A percentile compares a stretch with the other conserved stretches of the same genome.
phyloP scores from a whole-genome alignment of 495 filamentous ascomycete genomes.

The Rhizodiscina lignyota region DNA sequence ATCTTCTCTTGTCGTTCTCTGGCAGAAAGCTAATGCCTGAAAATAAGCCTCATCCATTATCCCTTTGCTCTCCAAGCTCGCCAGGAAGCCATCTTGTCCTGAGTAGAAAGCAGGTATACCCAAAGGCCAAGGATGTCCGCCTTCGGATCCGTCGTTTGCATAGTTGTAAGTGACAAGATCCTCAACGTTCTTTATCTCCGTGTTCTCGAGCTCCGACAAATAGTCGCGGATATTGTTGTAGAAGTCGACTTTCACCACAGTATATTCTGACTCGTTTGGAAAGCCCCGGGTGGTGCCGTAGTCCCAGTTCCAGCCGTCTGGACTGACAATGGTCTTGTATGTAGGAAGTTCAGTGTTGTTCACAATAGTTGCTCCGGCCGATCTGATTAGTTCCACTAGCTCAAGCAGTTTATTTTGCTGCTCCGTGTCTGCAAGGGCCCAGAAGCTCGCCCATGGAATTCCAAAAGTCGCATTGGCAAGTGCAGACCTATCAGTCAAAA shows the following conservation, averaged over 20 bases:
- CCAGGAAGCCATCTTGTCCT: slow-evolving; percentile 54
- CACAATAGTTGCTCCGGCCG: slow-evolving; percentile 49
- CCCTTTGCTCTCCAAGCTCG: slow-evolving; percentile 39
- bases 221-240: slow-evolving; percentile 58
- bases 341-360: slow-evolving; percentile 53
- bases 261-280: slow-evolving; percentile 55
- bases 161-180: slow-evolving; percentile 52
- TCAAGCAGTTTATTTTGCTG: slow-evolving; percentile 35
- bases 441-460: slow-evolving; percentile 53
- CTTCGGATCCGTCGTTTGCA: slow-evolving; percentile 49
- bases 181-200: slow-evolving; percentile 42
- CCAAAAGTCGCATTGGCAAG: slow-evolving; percentile 50
- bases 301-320: slow-evolving; percentile 57
- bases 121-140: slow-evolving; percentile 39
- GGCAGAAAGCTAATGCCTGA: slow-evolving; percentile 45
- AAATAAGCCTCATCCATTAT: slow-evolving; percentile 48
- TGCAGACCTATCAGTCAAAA: slow-evolving; percentile 31
- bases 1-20: slow-evolving; percentile 37
- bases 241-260: slow-evolving; percentile 56
- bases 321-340: slow-evolving; percentile 41
- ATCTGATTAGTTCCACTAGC: slow-evolving; percentile 35
- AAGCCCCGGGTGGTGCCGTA: slow-evolving; percentile 44
- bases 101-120: slow-evolving; percentile 46
- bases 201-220: slow-evolving; percentile 47
- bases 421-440: slow-evolving; percentile 35